Base-by-base conservation (phyloP, 352 stramenopile species). In the Phytophthora nicotianae region DNA sequence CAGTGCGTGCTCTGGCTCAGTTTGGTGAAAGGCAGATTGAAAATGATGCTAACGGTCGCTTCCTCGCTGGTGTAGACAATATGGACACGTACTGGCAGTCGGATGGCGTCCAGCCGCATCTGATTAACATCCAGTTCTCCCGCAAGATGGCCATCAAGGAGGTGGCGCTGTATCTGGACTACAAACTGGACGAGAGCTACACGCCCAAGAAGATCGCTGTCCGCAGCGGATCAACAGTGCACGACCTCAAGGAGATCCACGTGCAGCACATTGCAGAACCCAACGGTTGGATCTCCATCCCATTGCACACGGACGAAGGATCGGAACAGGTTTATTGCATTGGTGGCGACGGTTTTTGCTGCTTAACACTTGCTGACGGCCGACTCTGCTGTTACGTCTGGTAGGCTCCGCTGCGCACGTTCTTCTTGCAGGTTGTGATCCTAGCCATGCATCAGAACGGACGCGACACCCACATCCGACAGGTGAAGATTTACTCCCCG, bases 371-470 rank as follows among this genome's bases (percentile, higher is more conserved):
- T 65, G 26, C 21, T 62, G 38, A 43, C 5, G 59, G 8, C 9
- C 13, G 32, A 21, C 17, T 24, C 38, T 33, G 41, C 7, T 53
- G 5, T 2, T 45, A 17, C 13, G 56, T 26, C 10, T 66, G 41
- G 21, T 38, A 88, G 78, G 58, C 45, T n/a, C 76, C 81, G 5
- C 64, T 90, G 47, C 91, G 95, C 19, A 96, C 97, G 11, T 98
- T 98, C 72, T 94, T 99, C 55, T 72, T 99, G 51, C 96, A 99
- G 65, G 97, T 99, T 49, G 94, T 90, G 24, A 89, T 99, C 50
- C 71, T 97, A 6, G 90, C 90, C 17, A 99, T 99, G 97, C 97
- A 99, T 73, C 97, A 99, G 77, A 99, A 99, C 77, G 97, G 97
- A 26, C 78, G 93, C 23, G 97, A 99, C 65, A 98, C 95, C 10